Evolutionary conservation across 2,329 filamentous ascomycete species (phyloP), one percentile per base, ranked within the genome.

Genomic region (Exophiala sideris): DNA sequence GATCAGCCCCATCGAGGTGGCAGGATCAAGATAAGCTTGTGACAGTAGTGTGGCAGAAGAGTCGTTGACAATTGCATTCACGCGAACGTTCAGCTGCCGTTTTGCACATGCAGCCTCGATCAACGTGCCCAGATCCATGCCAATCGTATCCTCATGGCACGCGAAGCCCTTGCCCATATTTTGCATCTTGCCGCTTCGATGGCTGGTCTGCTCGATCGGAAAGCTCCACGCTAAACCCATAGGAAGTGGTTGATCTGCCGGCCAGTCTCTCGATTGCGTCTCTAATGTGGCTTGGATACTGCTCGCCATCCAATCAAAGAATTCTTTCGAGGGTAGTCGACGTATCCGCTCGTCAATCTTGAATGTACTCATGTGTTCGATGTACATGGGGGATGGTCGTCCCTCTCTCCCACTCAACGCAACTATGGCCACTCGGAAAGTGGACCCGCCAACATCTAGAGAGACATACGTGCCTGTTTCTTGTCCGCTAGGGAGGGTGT

Each of bases 181-280:
- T 48, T 83, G 73, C 16, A 86, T 69, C 41, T 76, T 76, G 5
- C 81, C 83, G 44, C 74, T 79, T 49, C 77, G 74, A 51, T 76
- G 75, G 10, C 81, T 85, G 4, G 82, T 86, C 70, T 85, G 82
- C 68, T 85, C 79, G 50, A 86, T 76, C 0, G 83, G 83, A 66
- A 86, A 86, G 2, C 83, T 85, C 83, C 83, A 86, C 2, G 83
- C 80, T 58, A 86, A 63, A 3, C 83, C 83, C 75, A 85, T 81
- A 4, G 76, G 73, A 51, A 85, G 68, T 9, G 71, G 73, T 3
- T 67, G 66, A 11, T 63, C 58, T 7, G 51, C 44, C 10, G 48
- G 42, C 40, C 36, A 52, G 3, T 49, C 20, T 41, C 65, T 74
- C 50, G 74, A 71, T 29, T 73, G 68, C 18, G 68, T 61, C 63